Percentiles rank a stretch among this genome's conserved stretches.
These are phyloP conservation scores for Avena sativa DNA, from an alignment of 176 grass and related monocot species.

Conservation along the genomic window DNA sequence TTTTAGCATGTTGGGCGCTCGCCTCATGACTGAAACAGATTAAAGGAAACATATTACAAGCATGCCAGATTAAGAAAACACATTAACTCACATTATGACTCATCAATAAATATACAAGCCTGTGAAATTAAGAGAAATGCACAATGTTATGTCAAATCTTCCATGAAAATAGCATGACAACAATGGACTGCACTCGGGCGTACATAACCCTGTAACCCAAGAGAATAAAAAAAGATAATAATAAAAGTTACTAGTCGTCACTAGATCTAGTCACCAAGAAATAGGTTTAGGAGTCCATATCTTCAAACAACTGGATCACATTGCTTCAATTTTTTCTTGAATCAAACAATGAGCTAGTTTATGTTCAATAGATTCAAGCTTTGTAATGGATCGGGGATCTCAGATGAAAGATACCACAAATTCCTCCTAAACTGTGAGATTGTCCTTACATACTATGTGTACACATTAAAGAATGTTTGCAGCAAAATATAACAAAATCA, in stretches of 20 bases:
- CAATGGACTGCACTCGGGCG: not conserved
- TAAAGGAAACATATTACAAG: not conserved
- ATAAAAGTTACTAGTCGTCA: not conserved
- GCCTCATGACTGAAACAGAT: not conserved
- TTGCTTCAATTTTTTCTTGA: not conserved
- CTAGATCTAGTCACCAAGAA: not conserved
- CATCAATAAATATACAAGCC: not conserved
- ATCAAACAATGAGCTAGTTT: not conserved
- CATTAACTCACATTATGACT: not conserved
- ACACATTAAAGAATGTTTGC: not conserved
- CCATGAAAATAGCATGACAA: not conserved
- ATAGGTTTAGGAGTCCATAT: not conserved
- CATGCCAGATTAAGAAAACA: not conserved
- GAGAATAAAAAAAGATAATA: not conserved
- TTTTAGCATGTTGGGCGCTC: not conserved
- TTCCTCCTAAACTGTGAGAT: slow-evolving; percentile 11
- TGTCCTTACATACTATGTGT: not conserved
- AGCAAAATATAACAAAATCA: slow-evolving; percentile 2
- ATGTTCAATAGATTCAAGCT: not conserved
- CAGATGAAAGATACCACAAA: not conserved
- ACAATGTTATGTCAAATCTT: not conserved
- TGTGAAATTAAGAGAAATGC: not conserved
- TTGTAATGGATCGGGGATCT: not conserved
- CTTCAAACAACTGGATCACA: not conserved
- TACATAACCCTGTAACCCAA: not conserved